Base-by-base conservation (phyloP, 768 basidiomycete genomes). In the Agrocybe chaxingu region DNA sequence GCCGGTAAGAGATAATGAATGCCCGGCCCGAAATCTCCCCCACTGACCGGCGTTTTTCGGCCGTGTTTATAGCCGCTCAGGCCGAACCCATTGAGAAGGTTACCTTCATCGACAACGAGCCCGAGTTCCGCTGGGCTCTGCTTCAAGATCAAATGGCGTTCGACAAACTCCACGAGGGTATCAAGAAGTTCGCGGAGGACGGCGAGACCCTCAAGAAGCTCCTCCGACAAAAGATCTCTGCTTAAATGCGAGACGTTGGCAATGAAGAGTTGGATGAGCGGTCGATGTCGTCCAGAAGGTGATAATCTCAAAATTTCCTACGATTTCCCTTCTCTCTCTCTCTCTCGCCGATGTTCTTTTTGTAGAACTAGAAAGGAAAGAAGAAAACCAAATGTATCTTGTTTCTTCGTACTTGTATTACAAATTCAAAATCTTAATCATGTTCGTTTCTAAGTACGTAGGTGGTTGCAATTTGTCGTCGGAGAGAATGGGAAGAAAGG, bases 81-180 rank as follows among this genome's bases (percentile, higher is more conserved):
- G 75, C 74, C 39, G 74, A 84, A 50, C 77, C 82, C 32, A 83
- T 91, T 55, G 62, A 81, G 35, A 98, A 95, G 73, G 89, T 93
- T 56, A 72, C 83, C 16, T 98, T 63, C 79, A 63, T 99, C 67
- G 83, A 98, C 76, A 84, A 97, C 74, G 92, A 99, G 77, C 76
- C 94, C 54, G 90, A 93, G 65, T 98, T 98, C 91, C 87, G 92
- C 53, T 97, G 94, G 94, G 59, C 80, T 8, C 86, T 98, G 51
- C 83, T 97, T 63, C 81, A 93, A 64, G 95, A 98, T 71, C 73
- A 79, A 66, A 97, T 98, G 95, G 94, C 96, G n/a, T 96, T 93
- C 66, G 96, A 98, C 70, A 98, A 98, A 78, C 79, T 98, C 48
- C 92, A 97, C 70, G 92, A 98, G 75, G 97, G 97, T 62, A 97